phyloP scores from a whole-genome alignment of 129 eudicot genomes.

The Flaveria brownii region DNA sequence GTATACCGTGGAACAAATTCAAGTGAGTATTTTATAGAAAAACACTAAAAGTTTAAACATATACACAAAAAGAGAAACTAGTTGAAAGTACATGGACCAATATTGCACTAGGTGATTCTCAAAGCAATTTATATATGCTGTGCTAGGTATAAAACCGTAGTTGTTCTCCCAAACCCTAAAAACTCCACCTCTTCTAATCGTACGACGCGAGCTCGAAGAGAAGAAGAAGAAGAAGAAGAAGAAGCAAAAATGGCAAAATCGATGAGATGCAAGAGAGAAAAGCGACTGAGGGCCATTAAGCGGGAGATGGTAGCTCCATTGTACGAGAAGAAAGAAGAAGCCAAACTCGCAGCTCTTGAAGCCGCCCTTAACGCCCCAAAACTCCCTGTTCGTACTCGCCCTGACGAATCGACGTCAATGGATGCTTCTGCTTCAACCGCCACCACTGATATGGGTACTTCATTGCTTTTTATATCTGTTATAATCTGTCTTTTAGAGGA shows the following conservation, averaged over 20 bases:
- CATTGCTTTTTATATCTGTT: neutral
- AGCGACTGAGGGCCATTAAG: constrained; percentile 75
- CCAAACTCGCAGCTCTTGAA: constrained; percentile 70
- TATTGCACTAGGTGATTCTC: neutral
- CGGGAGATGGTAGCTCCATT: constrained; percentile 78
- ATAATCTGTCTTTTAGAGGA: too few relatives aligned
- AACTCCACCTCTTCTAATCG: neutral
- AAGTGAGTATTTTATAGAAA: too few relatives aligned
- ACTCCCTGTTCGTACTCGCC: constrained; percentile 61
- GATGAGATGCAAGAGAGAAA: constrained; percentile 80
- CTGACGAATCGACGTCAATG: constrained; percentile 21
- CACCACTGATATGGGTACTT: constrained; percentile 41
- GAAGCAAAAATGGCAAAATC: constrained; percentile 75
- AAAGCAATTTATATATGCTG: neutral
- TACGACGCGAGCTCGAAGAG: neutral
- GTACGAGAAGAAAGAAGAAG: constrained; percentile 71
- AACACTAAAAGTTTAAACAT: too few relatives aligned
- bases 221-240: neutral
- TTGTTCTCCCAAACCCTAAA: constrained; percentile 34
- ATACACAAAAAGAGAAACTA: neutral
- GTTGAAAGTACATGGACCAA: neutral
- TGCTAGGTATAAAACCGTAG: neutral
- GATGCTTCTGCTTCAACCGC: constrained; percentile 24
- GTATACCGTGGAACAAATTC: too few relatives aligned
- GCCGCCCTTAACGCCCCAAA: constrained; percentile 92